Evolutionary conservation across 2,329 filamentous ascomycete species (phyloP).

Genomic region (Colletotrichum eremochloae): DNA sequence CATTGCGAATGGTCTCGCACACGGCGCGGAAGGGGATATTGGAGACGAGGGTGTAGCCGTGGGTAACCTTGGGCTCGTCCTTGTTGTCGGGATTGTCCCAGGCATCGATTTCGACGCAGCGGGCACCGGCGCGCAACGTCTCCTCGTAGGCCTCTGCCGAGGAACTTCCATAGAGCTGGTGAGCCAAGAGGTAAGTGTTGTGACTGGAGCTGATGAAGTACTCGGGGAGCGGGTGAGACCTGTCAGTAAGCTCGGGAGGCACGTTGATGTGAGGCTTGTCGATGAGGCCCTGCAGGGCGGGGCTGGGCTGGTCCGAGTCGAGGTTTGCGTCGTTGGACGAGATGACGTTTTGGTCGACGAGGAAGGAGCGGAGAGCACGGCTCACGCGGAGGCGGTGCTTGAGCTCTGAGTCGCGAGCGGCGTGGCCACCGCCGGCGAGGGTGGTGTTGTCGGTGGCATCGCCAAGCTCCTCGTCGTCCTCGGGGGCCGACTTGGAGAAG

Average conservation of each 20-base stretch:
- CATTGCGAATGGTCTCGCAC: slow-evolving; percentile 74
- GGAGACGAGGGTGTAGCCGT: slow-evolving; percentile 77
- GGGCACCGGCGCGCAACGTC: slow-evolving; percentile 71
- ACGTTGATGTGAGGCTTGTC: slow-evolving; percentile 70
- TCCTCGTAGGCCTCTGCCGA: slow-evolving; percentile 74
- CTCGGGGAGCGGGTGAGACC: slow-evolving; percentile 72
- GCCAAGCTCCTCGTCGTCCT: slow-evolving; percentile 64
- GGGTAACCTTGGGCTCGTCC: slow-evolving; percentile 77
- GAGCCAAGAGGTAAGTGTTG: slow-evolving; percentile 79
- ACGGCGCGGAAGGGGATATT: slow-evolving; percentile 74
- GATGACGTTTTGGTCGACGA: slow-evolving; percentile 66
- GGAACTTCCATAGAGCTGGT: slow-evolving; percentile 76
- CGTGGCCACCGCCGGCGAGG: slow-evolving; percentile 72
- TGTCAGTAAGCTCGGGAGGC: slow-evolving; percentile 66
- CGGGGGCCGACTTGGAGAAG: slow-evolving; percentile 48
- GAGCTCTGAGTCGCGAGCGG: slow-evolving; percentile 60
- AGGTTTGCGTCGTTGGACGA: slow-evolving; percentile 61
- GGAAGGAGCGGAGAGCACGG: slow-evolving; percentile 67
- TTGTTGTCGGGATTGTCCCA: slow-evolving; percentile 74
- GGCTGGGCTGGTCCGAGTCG: slow-evolving; percentile 55
- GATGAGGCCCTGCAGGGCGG: slow-evolving; percentile 64
- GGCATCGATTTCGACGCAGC: slow-evolving; percentile 81
- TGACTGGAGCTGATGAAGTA: slow-evolving; percentile 82
- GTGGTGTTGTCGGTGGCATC: slow-evolving; percentile 64
- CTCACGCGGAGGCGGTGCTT: slow-evolving; percentile 71